Evolutionary conservation across 140 eudicot species (phyloP).

Genomic region (Flaveria floridana): DNA sequence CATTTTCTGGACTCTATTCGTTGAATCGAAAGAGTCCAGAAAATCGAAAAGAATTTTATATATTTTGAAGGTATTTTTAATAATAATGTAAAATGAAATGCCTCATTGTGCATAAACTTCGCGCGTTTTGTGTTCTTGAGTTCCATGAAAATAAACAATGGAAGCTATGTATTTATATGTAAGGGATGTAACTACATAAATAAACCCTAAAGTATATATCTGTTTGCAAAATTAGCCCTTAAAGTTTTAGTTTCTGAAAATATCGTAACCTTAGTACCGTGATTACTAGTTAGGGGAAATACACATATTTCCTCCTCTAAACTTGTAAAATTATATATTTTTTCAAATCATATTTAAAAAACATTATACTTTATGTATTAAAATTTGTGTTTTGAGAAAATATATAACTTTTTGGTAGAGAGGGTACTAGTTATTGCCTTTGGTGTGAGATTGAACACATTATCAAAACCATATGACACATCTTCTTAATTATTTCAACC

Average conservation of each 20-base stretch:
- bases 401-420: too few species aligned
- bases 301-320: too few species aligned
- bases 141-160: slow-evolving; percentile 19
- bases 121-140: slow-evolving; percentile 40
- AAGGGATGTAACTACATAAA: neutral
- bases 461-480: too few species aligned
- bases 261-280: neutral
- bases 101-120: slow-evolving; percentile 27
- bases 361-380: too few species aligned
- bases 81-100: slow-evolving; percentile 24
- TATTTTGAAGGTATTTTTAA: slow-evolving; percentile 14
- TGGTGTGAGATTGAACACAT: too few species aligned
- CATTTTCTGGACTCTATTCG: slow-evolving; percentile 43
- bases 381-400: too few species aligned
- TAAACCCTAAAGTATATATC: neutral
- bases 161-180: neutral
- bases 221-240: neutral
- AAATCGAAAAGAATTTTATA: slow-evolving; percentile 15
- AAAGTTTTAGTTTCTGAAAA: neutral
- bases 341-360: too few species aligned
- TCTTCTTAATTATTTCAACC: too few species aligned
- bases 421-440: too few species aligned
- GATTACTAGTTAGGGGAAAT: too few species aligned
- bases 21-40: slow-evolving; percentile 47
- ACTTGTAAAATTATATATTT: too few species aligned